Base-by-base conservation (phyloP, 108 stramenopile species). In the Thalassiosira profunda region DNA sequence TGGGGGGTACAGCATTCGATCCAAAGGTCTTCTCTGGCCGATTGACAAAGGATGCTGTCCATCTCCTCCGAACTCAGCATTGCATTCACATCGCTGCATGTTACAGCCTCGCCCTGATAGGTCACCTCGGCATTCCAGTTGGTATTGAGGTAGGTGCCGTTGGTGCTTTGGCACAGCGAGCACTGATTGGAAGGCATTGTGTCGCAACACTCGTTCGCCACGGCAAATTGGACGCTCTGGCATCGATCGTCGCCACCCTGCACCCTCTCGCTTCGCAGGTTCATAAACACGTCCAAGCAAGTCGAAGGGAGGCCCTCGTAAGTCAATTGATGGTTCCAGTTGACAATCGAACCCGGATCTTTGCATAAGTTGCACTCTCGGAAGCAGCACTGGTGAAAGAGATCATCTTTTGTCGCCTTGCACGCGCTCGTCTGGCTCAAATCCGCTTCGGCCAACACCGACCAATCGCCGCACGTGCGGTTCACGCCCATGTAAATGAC, bases 11-110 rank as follows among this genome's bases (percentile, higher is more conserved):
- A 77, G 63, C 76, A 77, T 23, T 63, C 38, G 35, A 65, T 58
- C 76, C 76, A 77, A n/a, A 58, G 41, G 10, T 58, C 56, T 28
- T 70, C 76, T 59, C 76, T 30, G 15, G 76, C 67, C 12, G 41
- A 26, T 25, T 70, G 12, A 44, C 76, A 77, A 23, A 70, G 54
- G 6, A 53, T 34, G 26, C 76, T 63, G 45, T 77, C 76, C 18
- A 77, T 21, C 38, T 77, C 76, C 51, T 77, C 76, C 0, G 76
- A 48, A 44, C 68, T 68, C 29, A 77, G 48, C 5, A 63, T 62
- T 30, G 76, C 76, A 58, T 64, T 77, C 30, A 77, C 63, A 52
- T 77, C 76, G 25, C 76, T 63, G 28, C 76, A 77, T n/a, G 76
- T 77, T 18, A 62, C 24, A 6, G 25, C 26, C 21, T 43, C 34